A percentile compares a stretch with the other conserved stretches of the same genome.
phyloP scores from a whole-genome alignment of 192 early-diverging fungal genomes.

The Umbelopsis isabellina region DNA sequence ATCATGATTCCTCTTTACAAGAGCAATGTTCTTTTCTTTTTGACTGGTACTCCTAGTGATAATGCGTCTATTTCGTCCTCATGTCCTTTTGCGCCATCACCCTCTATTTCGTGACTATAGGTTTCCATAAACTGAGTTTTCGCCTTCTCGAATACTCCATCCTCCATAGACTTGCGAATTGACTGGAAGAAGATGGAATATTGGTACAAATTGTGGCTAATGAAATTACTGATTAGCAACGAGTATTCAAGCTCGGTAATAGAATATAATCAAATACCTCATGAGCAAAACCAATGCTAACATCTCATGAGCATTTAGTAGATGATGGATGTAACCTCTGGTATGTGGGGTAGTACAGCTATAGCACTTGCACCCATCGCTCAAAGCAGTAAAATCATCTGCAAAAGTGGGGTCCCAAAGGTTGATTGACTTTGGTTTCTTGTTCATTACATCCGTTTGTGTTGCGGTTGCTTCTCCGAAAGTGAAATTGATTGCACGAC shows the following conservation, averaged over 20 bases:
- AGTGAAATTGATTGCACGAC: constrained; percentile 63
- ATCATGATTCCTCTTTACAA: constrained; percentile 16
- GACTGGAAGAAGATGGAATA: constrained; percentile 32
- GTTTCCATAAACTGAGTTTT: constrained; percentile 29
- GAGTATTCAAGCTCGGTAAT: neutral
- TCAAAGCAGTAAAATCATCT: constrained; percentile 63
- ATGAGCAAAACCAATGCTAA: constrained; percentile 74
- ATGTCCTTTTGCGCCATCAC: constrained; percentile 29
- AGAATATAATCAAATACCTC: constrained; percentile 42
- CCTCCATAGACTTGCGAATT: constrained; percentile 32
- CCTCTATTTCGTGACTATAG: constrained; percentile 32
- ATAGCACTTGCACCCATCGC: constrained; percentile 65
- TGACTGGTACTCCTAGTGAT: constrained; percentile 32
- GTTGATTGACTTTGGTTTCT: constrained; percentile 46
- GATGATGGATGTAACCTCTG: constrained; percentile 75
- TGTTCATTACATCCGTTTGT: neutral
- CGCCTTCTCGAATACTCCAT: constrained; percentile 25
- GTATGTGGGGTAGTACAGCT: constrained; percentile 65
- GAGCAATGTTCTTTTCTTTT: constrained; percentile 37
- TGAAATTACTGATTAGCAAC: neutral
- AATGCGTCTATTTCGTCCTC: constrained; percentile 31
- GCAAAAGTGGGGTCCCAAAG: constrained; percentile 60
- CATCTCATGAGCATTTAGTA: constrained; percentile 77
- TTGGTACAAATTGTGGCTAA: constrained; percentile 41
- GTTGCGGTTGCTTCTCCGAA: constrained; percentile 36